Conservation (phyloP, 2,329 filamentous ascomycete genomes). For the Juglanconis oblonga region DNA sequence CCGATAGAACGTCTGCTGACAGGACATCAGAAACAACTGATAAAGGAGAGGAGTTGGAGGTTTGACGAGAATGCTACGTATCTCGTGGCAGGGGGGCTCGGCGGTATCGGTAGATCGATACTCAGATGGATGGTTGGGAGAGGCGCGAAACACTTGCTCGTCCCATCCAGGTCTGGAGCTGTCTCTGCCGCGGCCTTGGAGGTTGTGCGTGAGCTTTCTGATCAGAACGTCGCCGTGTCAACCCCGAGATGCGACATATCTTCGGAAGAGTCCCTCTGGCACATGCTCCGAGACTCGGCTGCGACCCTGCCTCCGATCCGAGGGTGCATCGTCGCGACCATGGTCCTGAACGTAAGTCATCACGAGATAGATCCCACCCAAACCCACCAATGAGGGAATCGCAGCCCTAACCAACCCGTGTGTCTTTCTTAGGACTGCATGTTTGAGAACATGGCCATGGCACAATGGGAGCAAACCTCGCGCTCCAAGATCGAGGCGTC, state of each 20-base stretch:
- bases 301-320: neutral
- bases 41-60: constrained; percentile 22
- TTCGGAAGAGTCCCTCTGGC: neutral
- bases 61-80: constrained; percentile 27
- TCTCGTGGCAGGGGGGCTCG: constrained; percentile 27
- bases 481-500: constrained; percentile 14
- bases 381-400: neutral
- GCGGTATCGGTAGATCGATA: constrained; percentile 26
- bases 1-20: neutral
- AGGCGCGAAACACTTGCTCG: constrained; percentile 21
- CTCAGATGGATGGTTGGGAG: constrained; percentile 20
- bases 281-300: neutral
- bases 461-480: constrained; percentile 16
- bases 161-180: constrained; percentile 19
- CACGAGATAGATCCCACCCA: too few species aligned
- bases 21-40: neutral
- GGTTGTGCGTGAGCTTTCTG: neutral
- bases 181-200: constrained; percentile 4
- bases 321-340: constrained; percentile 1
- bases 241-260: neutral
- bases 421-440: neutral
- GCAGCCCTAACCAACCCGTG: neutral
- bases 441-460: neutral
- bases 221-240: neutral
- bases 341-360: neutral